Base-by-base conservation (phyloP, 2,329 filamentous ascomycete genomes). In the Diaporthe vexans region DNA sequence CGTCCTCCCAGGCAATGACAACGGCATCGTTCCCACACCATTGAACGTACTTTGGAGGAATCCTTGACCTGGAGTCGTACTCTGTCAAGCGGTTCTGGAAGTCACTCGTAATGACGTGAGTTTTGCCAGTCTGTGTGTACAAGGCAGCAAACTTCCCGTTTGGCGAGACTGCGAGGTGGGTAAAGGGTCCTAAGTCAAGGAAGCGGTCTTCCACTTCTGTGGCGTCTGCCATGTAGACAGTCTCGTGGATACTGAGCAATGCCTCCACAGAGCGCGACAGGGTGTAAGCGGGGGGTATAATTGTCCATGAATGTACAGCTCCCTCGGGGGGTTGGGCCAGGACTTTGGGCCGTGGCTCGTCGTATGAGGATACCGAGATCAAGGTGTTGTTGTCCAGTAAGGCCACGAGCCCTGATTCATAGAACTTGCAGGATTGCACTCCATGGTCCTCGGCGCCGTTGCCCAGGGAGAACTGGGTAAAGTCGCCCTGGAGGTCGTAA, bases 11-110 rank as follows among this genome's bases (percentile, higher is more conserved):
- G 0, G 95, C 95, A 79, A 99, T 91, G 37, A 98, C 91, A 4
- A 97, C 94, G 19, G 95, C 95, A 83, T 98, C 96, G 79, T 97
- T 96, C 7, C 97, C 97, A 82, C 97, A 99, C 97, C 97, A 99
- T 79, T 97, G 93, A 76, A 99, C 89, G 77, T 97, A 94, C 79
- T 94, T 93, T 4, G 97, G 97, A 1, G 93, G 89, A 7, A 95
- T 97, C 82, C 93, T 93, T 13, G 94, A 95, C 78, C 92, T 92
- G 0, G 95, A 96, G 79, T 98, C 92, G 81, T 98, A 96, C 84
- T 98, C 95, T 81, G 95, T 96, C 76, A 98, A 87, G 73, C 95
- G 93, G 80, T 94, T 95, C 81, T 98, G 95, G 82, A 98, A 98
- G 82, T 99, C 96, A 79, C 95, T 96, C 63, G 94, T 97, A 69